These are phyloP conservation scores for Chamaenerion angustifolium DNA, from an alignment of 345 rosid genomes.

Conservation along the genomic window DNA sequence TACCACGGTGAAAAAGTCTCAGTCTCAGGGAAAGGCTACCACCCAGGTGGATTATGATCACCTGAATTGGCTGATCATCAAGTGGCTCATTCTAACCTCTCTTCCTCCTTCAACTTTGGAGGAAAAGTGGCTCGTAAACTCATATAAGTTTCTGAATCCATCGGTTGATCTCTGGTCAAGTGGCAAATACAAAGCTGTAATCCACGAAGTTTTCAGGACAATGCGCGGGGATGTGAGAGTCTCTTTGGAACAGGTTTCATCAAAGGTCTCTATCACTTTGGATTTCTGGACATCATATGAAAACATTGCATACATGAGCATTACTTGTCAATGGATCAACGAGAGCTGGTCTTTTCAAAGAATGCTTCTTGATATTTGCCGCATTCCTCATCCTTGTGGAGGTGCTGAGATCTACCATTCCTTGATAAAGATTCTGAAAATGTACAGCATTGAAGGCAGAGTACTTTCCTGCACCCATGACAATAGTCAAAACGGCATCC, in stretches of 20 bases:
- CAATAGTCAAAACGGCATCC: conserved; percentile 64
- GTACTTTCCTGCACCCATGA: conserved; percentile 81
- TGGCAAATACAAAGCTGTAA: conserved; percentile 46
- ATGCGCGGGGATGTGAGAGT: conserved; percentile 73
- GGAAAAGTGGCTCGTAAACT: conserved; percentile 68
- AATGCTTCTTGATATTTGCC: conserved; percentile 66
- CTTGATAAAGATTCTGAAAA: conserved; percentile 48
- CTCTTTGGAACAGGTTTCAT: conserved; percentile 52
- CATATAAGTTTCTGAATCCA: conserved; percentile 73
- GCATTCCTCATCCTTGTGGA: conserved; percentile 63
- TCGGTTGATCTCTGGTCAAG: conserved; percentile 64
- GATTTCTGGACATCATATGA: conserved; percentile 82
- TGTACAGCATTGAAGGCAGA: conserved; percentile 54
- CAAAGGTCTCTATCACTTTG: conserved; percentile 60
- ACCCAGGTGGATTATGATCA: conserved; percentile 71
- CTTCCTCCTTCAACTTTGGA: conserved; percentile 79
- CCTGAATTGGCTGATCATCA: conserved; percentile 80
- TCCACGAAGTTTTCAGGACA: conserved; percentile 73
- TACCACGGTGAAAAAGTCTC: conserved; percentile 36
- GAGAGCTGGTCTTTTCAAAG: conserved; percentile 61
- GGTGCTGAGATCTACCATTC: conserved; percentile 51
- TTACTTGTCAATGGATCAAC: conserved; percentile 83
- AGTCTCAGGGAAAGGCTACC: conserved; percentile 29
- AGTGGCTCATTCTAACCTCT: conserved; percentile 69
- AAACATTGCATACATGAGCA: conserved; percentile 60